A percentile compares a stretch with the other conserved stretches of the same genome.
These are phyloP conservation scores for Aphanoascus verrucosus DNA, from an alignment of 2,329 filamentous ascomycete genomes.

Conservation along the genomic window DNA sequence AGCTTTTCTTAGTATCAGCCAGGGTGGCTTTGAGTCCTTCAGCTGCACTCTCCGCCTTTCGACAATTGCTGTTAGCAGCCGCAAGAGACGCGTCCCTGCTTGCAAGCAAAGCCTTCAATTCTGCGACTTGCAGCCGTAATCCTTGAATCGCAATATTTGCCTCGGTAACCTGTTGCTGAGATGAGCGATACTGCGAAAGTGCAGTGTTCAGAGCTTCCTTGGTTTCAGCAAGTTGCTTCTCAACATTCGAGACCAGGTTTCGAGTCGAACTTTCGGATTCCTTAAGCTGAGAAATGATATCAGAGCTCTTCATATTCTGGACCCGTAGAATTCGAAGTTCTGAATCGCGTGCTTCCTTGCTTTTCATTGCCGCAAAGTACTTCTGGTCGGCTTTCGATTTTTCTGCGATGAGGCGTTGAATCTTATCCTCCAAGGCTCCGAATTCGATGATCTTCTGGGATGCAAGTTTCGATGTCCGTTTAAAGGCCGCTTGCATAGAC, in stretches of 20 bases:
- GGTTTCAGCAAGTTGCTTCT: constrained; percentile 79
- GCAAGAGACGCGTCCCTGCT: constrained; percentile 61
- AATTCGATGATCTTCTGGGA: constrained; percentile 79
- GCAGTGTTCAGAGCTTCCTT: constrained; percentile 66
- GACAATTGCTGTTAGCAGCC: constrained; percentile 51
- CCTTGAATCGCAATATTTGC: constrained; percentile 59
- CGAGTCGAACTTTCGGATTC: constrained; percentile 72
- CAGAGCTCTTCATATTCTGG: constrained; percentile 81
- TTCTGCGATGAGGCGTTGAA: constrained; percentile 64
- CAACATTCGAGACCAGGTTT: constrained; percentile 66
- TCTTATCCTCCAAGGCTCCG: constrained; percentile 62
- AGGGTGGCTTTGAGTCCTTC: constrained; percentile 70
- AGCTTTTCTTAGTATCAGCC: constrained; percentile 67
- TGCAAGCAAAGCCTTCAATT: constrained; percentile 63
- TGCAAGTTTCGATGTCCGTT: constrained; percentile 72
- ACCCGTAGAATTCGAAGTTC: constrained; percentile 69
- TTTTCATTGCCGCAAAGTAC: constrained; percentile 91
- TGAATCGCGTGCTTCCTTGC: constrained; percentile 71
- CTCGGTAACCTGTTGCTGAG: constrained; percentile 63
- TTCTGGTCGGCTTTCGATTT: constrained; percentile 97
- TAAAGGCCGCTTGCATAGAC: constrained; percentile 83
- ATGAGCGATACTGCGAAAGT: constrained; percentile 59
- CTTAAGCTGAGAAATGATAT: constrained; percentile 88
- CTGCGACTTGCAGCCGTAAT: constrained; percentile 62
- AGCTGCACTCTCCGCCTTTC: constrained; percentile 57